Base-by-base conservation (phyloP, 495 filamentous ascomycete genomes). In the Annulohypoxylon moriforme region DNA sequence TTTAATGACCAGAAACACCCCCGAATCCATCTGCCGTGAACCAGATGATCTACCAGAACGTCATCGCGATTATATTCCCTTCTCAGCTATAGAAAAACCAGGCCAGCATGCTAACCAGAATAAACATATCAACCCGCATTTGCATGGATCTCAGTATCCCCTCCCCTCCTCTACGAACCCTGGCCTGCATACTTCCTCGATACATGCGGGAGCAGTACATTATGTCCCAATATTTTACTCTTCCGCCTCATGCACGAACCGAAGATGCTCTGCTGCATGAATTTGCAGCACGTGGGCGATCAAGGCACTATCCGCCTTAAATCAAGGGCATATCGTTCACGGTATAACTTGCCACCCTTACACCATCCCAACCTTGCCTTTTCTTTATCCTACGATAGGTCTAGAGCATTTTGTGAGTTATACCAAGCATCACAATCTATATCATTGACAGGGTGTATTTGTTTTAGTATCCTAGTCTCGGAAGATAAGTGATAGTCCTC, bases 201-300 rank as follows among this genome's bases (percentile, higher is more conserved):
- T 55, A 44, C 16, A 47, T 68, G 47, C 47, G 36, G 52, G 61
- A 64, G 16, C 27, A 20, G 24, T 61, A 47, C 60, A 44, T 61
- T 10, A 55, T 22, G 22, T 34, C 55, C 40, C 60, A 42, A 29
- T 47, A 59, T 31, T 34, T 38, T 53, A 40, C 49, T 31, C 52
- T 53, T 47, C 38, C 31, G 50, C 42, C 20, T 61, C 60, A 36
- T 68, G 60, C 70, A 73, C 68, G 40, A 64, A 55, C 65, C 34
- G 34, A 42, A 60, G 60, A 5, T 65, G 38, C 46, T 22, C 64
- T 50, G 29, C 40, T 68, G 56, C 58, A 52, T 64, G 36, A 42
- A 20, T 24, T 50, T 57, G 44, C 64, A 47, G 70, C 70, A 73
- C 70, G 60, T 73, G 70, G 64, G 36, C n/a, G 53, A 56, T 22